Evolutionary conservation across 1,284 basidiomycete genomes (phyloP).

Genomic region (Apiotrichum mycotoxinovorans): DNA sequence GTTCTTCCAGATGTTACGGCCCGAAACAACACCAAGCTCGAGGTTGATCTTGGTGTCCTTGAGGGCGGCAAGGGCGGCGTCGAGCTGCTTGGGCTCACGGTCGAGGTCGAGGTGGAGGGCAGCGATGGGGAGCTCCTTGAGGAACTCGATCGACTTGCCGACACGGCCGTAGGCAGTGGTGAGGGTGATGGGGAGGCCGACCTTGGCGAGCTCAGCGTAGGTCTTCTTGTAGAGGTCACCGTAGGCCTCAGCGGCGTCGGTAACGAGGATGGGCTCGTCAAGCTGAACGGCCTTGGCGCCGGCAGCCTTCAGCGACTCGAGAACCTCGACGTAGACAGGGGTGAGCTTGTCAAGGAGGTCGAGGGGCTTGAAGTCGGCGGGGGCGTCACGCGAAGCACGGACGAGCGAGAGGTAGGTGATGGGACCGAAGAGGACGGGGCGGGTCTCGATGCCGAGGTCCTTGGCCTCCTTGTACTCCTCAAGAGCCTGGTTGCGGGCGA

Average conservation of each 20-base stretch:
- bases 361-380: constrained; percentile 82
- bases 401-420: constrained; percentile 93
- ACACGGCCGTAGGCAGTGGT: constrained; percentile 97
- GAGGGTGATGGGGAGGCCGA: constrained; percentile 86
- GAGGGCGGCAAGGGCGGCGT: constrained; percentile 75
- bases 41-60: constrained; percentile 77
- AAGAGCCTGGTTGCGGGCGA: constrained; percentile 92
- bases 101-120: constrained; percentile 97
- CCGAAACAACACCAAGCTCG: constrained; percentile 95
- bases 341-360: constrained; percentile 85
- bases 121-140: constrained; percentile 88
- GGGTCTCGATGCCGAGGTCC: constrained; percentile 81
- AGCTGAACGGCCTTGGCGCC: constrained; percentile 94
- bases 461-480: constrained; percentile 96
- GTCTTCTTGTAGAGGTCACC: constrained; percentile 77
- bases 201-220: constrained; percentile 76
- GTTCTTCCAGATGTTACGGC: constrained; percentile 99
- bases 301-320: constrained; percentile 85
- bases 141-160: constrained; percentile 83
- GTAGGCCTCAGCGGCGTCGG: constrained; percentile 76
- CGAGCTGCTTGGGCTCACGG: constrained; percentile 87
- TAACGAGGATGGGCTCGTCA: constrained; percentile 94
- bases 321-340: constrained; percentile 87
- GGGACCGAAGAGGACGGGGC: constrained; percentile 94
- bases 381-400: constrained; percentile 84